phyloP scores from a whole-genome alignment of 352 stramenopile genomes.

The Lagenidium sp. region DNA sequence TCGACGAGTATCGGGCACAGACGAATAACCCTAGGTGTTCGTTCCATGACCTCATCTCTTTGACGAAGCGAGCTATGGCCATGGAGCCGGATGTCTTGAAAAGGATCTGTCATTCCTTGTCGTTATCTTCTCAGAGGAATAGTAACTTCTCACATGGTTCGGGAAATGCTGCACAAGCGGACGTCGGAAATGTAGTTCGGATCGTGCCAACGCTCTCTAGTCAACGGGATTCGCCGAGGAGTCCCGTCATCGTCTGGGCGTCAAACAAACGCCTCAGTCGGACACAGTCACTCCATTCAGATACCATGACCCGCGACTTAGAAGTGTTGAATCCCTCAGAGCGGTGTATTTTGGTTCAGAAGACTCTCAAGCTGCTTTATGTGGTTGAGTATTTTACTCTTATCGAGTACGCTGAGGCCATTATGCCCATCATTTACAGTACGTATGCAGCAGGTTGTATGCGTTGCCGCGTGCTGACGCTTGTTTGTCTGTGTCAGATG shows the following conservation, averaged over 20 bases:
- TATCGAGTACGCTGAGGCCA: slow-evolving; percentile 22
- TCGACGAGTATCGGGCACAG: not conserved
- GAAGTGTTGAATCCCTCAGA: not conserved
- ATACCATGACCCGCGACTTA: not conserved
- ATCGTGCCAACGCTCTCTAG: not conserved
- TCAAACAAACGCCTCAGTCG: not conserved
- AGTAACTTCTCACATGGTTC: too few relatives aligned
- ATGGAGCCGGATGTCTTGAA: not conserved
- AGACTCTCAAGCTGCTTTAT: slow-evolving; percentile 14
- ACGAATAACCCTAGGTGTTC: not conserved
- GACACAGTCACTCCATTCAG: not conserved
- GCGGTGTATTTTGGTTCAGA: slow-evolving; percentile 3
- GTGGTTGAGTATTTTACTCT: slow-evolving; percentile 21
- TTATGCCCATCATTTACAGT: slow-evolving; percentile 28
- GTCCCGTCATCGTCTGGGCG: too few relatives aligned
- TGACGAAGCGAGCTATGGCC: not conserved
- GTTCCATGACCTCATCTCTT: not conserved
- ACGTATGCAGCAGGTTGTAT: slow-evolving; percentile 3
- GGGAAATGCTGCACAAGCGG: not conserved
- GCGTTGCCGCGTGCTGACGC: not conserved
- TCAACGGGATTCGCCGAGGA: too few relatives aligned
- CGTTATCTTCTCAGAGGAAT: too few relatives aligned
- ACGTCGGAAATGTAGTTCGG: not conserved
- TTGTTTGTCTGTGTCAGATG: not conserved
- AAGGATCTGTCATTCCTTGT: too few relatives aligned